phyloP scores from a whole-genome alignment of 768 basidiomycete species.

The Gloeopeniophorella convolvens region DNA sequence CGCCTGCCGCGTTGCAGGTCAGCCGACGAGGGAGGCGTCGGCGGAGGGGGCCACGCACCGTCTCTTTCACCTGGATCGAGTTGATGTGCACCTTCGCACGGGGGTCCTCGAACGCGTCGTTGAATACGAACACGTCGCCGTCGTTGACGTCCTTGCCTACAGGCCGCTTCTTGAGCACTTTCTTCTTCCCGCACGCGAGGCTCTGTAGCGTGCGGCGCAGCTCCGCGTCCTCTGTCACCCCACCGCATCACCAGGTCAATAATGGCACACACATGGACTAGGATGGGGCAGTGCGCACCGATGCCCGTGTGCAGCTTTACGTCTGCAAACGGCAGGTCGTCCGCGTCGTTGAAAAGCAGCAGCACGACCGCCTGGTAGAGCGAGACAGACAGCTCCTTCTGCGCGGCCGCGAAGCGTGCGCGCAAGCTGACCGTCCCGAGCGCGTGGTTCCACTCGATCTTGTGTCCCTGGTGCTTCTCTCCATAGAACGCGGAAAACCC shows the following conservation, averaged over 20 bases:
- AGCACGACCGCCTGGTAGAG: slow-evolving; percentile 87
- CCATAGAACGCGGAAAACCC: slow-evolving; percentile 70
- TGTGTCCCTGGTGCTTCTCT: slow-evolving; percentile 64
- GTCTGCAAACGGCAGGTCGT: slow-evolving; percentile 55
- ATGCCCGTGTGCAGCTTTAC: slow-evolving; percentile 64
- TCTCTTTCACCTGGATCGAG: slow-evolving; percentile 90
- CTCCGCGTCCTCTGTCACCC: slow-evolving; percentile 54
- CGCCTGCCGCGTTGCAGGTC: slow-evolving; percentile 38
- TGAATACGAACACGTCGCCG: slow-evolving; percentile 74
- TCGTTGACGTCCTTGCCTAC: slow-evolving; percentile 70
- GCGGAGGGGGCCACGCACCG: slow-evolving; percentile 44
- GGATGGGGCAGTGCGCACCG: slow-evolving; percentile 41
- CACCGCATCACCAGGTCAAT: slow-evolving; percentile 8
- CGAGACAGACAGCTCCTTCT: slow-evolving; percentile 86
- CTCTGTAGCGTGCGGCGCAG: slow-evolving; percentile 85
- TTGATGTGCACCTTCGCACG: slow-evolving; percentile 84
- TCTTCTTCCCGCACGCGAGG: slow-evolving; percentile 85
- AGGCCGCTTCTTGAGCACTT: slow-evolving; percentile 78
- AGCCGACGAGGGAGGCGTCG: not conserved
- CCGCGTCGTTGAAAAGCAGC: slow-evolving; percentile 73
- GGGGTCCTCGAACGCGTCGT: slow-evolving; percentile 75
- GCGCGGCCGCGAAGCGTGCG: slow-evolving; percentile 56
- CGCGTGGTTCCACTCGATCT: slow-evolving; percentile 80
- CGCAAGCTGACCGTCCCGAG: slow-evolving; percentile 77
- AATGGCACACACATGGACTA: not conserved